Conservation (phyloP, 2,329 filamentous ascomycete species). For the Colletotrichum incanum region DNA sequence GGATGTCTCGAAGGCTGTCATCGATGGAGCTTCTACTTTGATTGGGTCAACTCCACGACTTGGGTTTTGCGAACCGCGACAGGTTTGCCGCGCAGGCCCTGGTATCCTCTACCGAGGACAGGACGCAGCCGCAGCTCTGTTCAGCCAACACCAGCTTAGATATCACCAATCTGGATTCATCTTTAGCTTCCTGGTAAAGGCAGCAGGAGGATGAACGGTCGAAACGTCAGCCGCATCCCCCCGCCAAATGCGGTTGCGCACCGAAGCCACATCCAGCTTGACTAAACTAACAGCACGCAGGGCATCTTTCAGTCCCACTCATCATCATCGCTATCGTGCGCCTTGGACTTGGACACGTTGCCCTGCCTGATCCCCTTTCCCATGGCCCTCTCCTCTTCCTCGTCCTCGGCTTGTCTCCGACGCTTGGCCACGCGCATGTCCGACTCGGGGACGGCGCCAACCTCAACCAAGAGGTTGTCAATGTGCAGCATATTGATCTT, state of each 20-base stretch:
- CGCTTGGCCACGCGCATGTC: slow-evolving; percentile 83
- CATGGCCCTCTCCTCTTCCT: slow-evolving; percentile 70
- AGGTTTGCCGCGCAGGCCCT: too few relatives aligned
- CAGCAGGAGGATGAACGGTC: too few relatives aligned
- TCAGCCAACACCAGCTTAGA: background rate
- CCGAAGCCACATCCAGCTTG: background rate
- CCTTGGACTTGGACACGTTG: slow-evolving; percentile 59
- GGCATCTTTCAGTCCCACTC: slow-evolving; percentile 70
- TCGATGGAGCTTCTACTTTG: background rate
- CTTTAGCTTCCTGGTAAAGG: background rate
- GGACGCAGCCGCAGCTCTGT: background rate
- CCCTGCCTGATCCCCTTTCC: slow-evolving; percentile 68
- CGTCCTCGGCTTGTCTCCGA: slow-evolving; percentile 72
- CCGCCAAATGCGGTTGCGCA: background rate
- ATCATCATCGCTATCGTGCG: slow-evolving; percentile 67
- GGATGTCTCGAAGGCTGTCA: background rate
- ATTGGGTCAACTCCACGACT: too few relatives aligned
- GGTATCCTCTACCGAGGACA: background rate
- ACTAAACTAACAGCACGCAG: background rate
- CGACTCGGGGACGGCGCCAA: slow-evolving; percentile 83
- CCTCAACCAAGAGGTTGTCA: slow-evolving; percentile 84
- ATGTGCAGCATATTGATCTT: slow-evolving; percentile 81
- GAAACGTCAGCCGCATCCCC: background rate
- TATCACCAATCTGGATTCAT: background rate
- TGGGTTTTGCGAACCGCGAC: background rate